These are phyloP conservation scores for Pisolithus marmoratus DNA, from an alignment of 768 basidiomycete species.

Conservation along the genomic window DNA sequence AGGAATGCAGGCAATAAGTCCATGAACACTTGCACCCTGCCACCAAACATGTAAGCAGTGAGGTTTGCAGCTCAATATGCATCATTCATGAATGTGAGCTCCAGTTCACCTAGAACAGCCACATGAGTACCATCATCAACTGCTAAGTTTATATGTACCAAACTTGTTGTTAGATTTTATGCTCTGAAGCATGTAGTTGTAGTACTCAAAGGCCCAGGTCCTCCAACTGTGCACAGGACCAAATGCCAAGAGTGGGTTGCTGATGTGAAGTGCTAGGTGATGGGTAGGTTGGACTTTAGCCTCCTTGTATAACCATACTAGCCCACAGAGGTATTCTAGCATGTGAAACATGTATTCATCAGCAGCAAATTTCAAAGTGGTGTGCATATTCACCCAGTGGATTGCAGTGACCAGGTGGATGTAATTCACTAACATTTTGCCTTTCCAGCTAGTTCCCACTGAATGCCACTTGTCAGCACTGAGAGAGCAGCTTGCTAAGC, in stretches of 20 bases:
- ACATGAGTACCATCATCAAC: no score
- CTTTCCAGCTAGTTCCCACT: neutral
- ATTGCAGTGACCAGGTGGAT: neutral
- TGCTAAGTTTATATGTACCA: neutral
- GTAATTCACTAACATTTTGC: no score
- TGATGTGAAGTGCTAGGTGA: slow-evolving; percentile 37
- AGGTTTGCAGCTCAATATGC: no score
- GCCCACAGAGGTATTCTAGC: slow-evolving; percentile 23
- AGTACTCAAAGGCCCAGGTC: slow-evolving; percentile 31
- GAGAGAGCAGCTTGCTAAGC: neutral
- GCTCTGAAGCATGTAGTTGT: slow-evolving; percentile 27
- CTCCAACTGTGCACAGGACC: slow-evolving; percentile 35
- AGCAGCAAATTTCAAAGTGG: neutral
- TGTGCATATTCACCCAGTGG: neutral
- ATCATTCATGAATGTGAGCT: no score
- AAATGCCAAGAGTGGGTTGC: slow-evolving; percentile 22
- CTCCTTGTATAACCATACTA: slow-evolving; percentile 27
- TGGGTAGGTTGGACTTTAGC: slow-evolving; percentile 26
- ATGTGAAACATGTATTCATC: neutral
- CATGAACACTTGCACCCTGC: no score
- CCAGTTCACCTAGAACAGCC: no score
- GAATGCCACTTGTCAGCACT: neutral
- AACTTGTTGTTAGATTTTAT: neutral
- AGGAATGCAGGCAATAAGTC: no score
- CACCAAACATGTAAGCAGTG: no score